Base-by-base conservation (phyloP, 139 green algal genomes). In the Chlorella sp. region DNA sequence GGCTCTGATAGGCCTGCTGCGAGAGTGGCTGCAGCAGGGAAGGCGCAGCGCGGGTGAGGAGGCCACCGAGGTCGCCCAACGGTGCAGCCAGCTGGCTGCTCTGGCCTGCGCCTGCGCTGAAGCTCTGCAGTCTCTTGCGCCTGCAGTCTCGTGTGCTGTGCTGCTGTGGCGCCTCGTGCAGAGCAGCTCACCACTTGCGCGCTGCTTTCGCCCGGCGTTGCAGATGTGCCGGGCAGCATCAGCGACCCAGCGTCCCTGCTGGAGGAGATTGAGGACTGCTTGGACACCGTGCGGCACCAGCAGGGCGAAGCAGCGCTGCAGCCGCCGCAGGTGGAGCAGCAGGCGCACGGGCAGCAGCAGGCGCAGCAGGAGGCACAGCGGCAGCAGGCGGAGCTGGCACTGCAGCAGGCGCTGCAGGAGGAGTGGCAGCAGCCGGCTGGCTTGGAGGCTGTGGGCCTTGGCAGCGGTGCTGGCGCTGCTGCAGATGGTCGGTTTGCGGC, bases 11-110 rank as follows among this genome's bases (percentile, higher is more conserved):
- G 22, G 20, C 28, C 72, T 88, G 43, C 72, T 88, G 65, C 41
- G 60, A 6, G 82, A 87, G 82, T 82, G 62, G 82, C 70, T 46
- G 60, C 80, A 79, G 68, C 68, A 67, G 65, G 51, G 80, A n/a
- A 51, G 30, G 36, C 51, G 80, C 80, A 30, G 68, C n/a, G 44
- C 24, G 13, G 65, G 72, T 22, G 5, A 34, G 79, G 1, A 32
- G 41, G 3, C 28, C 11, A n/a, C n/a, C n/a, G n/a, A n/a, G n/a
- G n/a, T n/a, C n/a, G n/a, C n/a, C n/a, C n/a, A n/a, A n/a, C n/a
- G n/a, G n/a, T n/a, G n/a, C n/a, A n/a, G n/a, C n/a, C n/a, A n/a
- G n/a, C n/a, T n/a, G n/a, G n/a, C n/a, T n/a, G n/a, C n/a, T n/a
- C n/a, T n/a, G n/a, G n/a, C n/a, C n/a, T n/a, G n/a, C n/a, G n/a